Conservation (phyloP, 2,329 filamentous ascomycete species). For the Ophiostoma montium region DNA sequence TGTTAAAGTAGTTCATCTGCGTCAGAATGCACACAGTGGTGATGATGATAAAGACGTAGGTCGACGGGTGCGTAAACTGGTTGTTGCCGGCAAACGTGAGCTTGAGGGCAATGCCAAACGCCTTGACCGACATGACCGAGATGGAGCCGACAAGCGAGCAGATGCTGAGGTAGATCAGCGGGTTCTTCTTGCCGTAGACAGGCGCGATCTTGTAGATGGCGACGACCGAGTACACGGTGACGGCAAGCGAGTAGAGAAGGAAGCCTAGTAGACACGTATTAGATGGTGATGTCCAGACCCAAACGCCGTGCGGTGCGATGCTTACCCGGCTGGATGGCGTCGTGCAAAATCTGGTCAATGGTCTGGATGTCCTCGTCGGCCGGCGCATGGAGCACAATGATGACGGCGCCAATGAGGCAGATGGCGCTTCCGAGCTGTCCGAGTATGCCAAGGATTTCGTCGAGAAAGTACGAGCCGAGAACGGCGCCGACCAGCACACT, state of each 20-base stretch:
- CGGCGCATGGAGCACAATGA: slow-evolving; percentile 94
- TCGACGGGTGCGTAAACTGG: slow-evolving; percentile 87
- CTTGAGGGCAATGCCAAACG: slow-evolving; percentile 94
- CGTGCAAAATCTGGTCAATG: slow-evolving; percentile 81
- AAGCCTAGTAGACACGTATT: slow-evolving; percentile 50
- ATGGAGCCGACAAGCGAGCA: slow-evolving; percentile 95
- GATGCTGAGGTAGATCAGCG: slow-evolving; percentile 90
- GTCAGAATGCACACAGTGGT: slow-evolving; percentile 88
- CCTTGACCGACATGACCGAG: slow-evolving; percentile 98
- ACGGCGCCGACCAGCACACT: slow-evolving; percentile 93
- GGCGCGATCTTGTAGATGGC: slow-evolving; percentile 97
- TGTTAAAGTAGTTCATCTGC: slow-evolving; percentile 99
- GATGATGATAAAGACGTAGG: slow-evolving; percentile 93
- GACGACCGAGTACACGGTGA: slow-evolving; percentile 69
- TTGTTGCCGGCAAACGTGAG: slow-evolving; percentile 87
- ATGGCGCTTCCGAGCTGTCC: slow-evolving; percentile 93
- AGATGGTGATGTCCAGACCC: slow-evolving; percentile 7
- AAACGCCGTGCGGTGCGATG: neutral
- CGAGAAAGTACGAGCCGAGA: slow-evolving; percentile 83
- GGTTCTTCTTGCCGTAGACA: slow-evolving; percentile 83
- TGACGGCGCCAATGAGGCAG: slow-evolving; percentile 88
- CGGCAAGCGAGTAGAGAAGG: slow-evolving; percentile 67
- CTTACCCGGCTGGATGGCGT: slow-evolving; percentile 61
- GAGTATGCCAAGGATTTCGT: slow-evolving; percentile 77
- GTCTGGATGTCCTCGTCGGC: slow-evolving; percentile 83